These are phyloP conservation scores for Euphorbia schlechtendalii DNA, from an alignment of 441 rosid genomes.

Conservation along the genomic window DNA sequence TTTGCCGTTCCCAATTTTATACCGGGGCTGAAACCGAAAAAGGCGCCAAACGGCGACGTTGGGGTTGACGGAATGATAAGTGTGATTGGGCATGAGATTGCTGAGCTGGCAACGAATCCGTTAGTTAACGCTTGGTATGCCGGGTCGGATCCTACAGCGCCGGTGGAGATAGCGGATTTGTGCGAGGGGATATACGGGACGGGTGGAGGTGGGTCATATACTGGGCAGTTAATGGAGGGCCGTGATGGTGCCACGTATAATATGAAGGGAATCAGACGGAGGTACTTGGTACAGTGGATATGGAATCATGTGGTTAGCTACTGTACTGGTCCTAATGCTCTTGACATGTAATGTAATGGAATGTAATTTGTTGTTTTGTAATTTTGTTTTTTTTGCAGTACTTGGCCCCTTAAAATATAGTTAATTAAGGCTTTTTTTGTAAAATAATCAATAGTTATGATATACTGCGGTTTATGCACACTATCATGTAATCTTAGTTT, in stretches of 20 bases:
- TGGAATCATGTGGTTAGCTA: conserved; percentile 78
- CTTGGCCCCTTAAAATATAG: conserved; percentile 11
- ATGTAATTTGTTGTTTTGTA: neutral
- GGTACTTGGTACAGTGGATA: conserved; percentile 88
- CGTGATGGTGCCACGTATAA: conserved; percentile 77
- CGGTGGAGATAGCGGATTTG: conserved; percentile 89
- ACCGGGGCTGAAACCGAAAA: conserved; percentile 59
- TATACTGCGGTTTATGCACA: neutral
- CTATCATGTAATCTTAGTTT: too few species aligned
- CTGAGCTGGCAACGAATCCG: conserved; percentile 90
- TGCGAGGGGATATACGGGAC: conserved; percentile 99
- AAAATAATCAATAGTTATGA: neutral
- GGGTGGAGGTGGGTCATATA: conserved; percentile 95
- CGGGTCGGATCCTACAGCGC: conserved; percentile 77
- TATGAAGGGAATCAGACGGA: conserved; percentile 77
- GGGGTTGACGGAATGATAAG: too few species aligned
- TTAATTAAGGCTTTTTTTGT: neutral
- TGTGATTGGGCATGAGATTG: conserved; percentile 89
- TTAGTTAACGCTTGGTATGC: conserved; percentile 97
- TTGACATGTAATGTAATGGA: conserved; percentile 45
- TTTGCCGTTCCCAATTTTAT: conserved; percentile 65
- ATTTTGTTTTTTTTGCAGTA: conserved; percentile 14
- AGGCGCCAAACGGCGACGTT: conserved; percentile 78
- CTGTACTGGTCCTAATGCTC: conserved; percentile 95
- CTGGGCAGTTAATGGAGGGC: conserved; percentile 74